These are phyloP conservation scores for Phytopythium ostracodes DNA, from an alignment of 352 stramenopile species.

Conservation along the genomic window DNA sequence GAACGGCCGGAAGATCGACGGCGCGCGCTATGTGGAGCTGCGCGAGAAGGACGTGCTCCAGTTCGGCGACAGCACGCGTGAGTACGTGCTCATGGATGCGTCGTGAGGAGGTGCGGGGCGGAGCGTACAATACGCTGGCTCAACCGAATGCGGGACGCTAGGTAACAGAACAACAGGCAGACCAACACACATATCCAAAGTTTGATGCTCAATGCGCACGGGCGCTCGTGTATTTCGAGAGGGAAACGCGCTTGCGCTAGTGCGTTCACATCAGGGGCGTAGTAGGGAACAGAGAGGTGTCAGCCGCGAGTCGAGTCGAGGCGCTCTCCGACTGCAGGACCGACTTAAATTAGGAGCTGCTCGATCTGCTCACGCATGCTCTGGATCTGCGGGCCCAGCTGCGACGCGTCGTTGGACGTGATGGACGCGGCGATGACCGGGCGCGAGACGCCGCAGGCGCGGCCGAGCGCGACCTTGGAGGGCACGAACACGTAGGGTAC, in stretches of 20 bases:
- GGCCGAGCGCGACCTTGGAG: slow-evolving; percentile 98
- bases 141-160: too few species aligned
- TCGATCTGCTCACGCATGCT: slow-evolving; percentile 99
- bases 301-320: slow-evolving; percentile 3
- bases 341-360: slow-evolving; percentile 98
- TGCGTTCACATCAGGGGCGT: not conserved
- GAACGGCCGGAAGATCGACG: slow-evolving; percentile 93
- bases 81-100: slow-evolving; percentile 95
- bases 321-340: slow-evolving; percentile 5
- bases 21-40: slow-evolving; percentile 96
- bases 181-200: not conserved
- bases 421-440: slow-evolving; percentile 99
- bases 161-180: not conserved
- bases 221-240: not conserved
- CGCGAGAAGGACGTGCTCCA: slow-evolving; percentile 94
- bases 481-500: slow-evolving; percentile 91
- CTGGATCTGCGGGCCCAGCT: slow-evolving; percentile 98
- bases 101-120: slow-evolving; percentile 10
- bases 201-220: not conserved
- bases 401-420: slow-evolving; percentile 98
- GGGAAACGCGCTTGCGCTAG: not conserved
- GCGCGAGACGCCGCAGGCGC: slow-evolving; percentile 98
- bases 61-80: slow-evolving; percentile 95
- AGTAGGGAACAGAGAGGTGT: slow-evolving; percentile 12
- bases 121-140: too few species aligned